Base-by-base conservation (phyloP, 1,139 yeast species). In the Magnusiomyces suaveolens region DNA sequence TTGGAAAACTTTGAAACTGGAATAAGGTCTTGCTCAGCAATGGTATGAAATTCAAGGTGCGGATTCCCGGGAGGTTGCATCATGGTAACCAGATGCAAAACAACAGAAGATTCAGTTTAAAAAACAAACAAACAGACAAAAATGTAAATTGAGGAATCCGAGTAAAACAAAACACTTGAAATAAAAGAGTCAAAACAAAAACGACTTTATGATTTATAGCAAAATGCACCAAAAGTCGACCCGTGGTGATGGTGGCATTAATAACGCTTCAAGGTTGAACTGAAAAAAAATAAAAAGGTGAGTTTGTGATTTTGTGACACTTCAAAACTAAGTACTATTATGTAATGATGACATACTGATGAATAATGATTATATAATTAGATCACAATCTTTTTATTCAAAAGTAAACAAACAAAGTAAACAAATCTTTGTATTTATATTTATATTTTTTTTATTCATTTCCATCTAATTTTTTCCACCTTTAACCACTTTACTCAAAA, bases 1-100 rank as follows among this genome's bases (percentile, higher is more conserved):
- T 56, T 56, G 46, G 60, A 57, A 24, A 56, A 56, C 48, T 59
- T 60, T 21, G 66, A 60, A 24, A 63, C 65, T 12, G 64, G 66
- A 16, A 62, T 59, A 33, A 62, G 56, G 43, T 53, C 56, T 36
- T 49, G 43, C 24, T 53, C 58, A 29, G 6, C 36, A 29, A 29
- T 12, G 12, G 36, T 29, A 12, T 29, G 36, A 29, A 29, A 29
- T 12, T 29, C 36, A 29, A 29, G 6, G 6, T 6, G 36, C 6
- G 6, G 36, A 29, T 29, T 6, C 36, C 12, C 12, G 36, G 6
- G 36, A 29, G 36, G 6, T 29, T 29, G 36, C 36, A 8, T 6
- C 36, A 29, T 29, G 12, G 36, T 29, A 12, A 8, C 6, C 36
- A 12, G 36, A 12, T 8, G 36, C 12, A 29, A 29, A 29, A 29